Conservation (phyloP, 108 stramenopile genomes). For the Conticribra guillardii region DNA sequence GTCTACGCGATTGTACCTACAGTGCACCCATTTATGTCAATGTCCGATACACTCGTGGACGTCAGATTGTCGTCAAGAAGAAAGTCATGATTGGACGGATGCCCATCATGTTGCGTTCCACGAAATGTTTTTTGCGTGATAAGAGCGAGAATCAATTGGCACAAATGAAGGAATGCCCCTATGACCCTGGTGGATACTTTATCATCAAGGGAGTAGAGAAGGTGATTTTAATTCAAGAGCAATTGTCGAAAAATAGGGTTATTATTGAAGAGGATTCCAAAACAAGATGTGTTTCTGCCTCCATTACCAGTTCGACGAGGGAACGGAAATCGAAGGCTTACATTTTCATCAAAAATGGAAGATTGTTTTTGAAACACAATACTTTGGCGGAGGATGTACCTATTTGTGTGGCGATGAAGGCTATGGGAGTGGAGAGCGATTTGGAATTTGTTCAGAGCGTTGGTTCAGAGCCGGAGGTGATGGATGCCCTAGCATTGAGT, state of each 20-base stretch:
- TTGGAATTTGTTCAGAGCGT: slow-evolving; percentile 96
- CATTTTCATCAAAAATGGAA: slow-evolving; percentile 85
- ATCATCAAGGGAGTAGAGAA: slow-evolving; percentile 97
- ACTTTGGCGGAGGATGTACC: slow-evolving; percentile 98
- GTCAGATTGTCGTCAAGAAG: slow-evolving; percentile 92
- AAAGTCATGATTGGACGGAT: slow-evolving; percentile 83
- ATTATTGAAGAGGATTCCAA: slow-evolving; percentile 93
- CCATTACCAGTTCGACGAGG: slow-evolving; percentile 93
- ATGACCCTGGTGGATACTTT: slow-evolving; percentile 99
- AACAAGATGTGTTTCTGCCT: slow-evolving; percentile 84
- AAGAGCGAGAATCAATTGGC: slow-evolving; percentile 89
- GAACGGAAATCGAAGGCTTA: slow-evolving; percentile 94
- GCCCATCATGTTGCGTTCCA: slow-evolving; percentile 97
- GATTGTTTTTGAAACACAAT: slow-evolving; percentile 96
- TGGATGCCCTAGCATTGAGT: slow-evolving; percentile 87
- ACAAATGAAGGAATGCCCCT: slow-evolving; percentile 96
- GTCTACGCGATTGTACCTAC: slow-evolving; percentile 97
- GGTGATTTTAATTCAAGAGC: slow-evolving; percentile 99
- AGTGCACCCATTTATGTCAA: slow-evolving; percentile 97
- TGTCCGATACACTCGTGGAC: slow-evolving; percentile 94
- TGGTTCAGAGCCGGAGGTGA: slow-evolving; percentile 90
- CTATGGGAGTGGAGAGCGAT: slow-evolving; percentile 96
- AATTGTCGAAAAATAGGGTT: slow-evolving; percentile 98
- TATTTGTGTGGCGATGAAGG: slow-evolving; percentile 93
- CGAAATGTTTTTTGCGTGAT: slow-evolving; percentile 88